Percentiles rank a stretch among this genome's conserved stretches.
These are phyloP conservation scores for Pseudohyphozyma bogoriensis DNA, from an alignment of 768 basidiomycete genomes.

Conservation along the genomic window DNA sequence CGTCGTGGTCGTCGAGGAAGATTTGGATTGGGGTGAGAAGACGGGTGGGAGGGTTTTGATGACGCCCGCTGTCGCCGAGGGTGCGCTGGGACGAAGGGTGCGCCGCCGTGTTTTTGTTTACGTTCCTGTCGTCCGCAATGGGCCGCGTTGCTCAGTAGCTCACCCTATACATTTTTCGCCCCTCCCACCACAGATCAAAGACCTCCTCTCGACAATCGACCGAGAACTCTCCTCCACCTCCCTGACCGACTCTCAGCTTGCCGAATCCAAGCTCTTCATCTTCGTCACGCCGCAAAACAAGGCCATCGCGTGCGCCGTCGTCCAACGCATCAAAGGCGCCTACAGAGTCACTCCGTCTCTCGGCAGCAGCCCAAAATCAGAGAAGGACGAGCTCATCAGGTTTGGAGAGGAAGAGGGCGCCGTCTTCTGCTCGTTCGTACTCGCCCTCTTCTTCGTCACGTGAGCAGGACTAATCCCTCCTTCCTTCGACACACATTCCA, in stretches of 20 bases:
- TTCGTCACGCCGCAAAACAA: slow-evolving; percentile 22
- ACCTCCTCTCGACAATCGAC: slow-evolving; percentile 26
- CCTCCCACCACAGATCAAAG: slow-evolving; percentile 11
- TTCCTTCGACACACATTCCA: neutral
- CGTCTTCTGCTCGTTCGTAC: slow-evolving; percentile 30
- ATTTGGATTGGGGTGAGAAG: slow-evolving; percentile 12
- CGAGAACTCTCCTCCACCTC: slow-evolving; percentile 20
- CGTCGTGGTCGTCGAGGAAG: slow-evolving; percentile 11
- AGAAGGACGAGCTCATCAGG: slow-evolving; percentile 3
- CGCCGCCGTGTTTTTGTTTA: neutral
- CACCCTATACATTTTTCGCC: neutral
- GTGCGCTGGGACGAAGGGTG: slow-evolving; percentile 4
- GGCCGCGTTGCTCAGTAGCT: neutral
- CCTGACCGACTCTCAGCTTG: slow-evolving; percentile 16
- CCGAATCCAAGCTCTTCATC: slow-evolving; percentile 17
- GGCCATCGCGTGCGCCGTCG: slow-evolving; percentile 27
- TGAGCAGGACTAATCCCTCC: neutral
- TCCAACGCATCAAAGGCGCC: slow-evolving; percentile 22
- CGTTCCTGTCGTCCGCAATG: neutral
- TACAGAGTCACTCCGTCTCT: slow-evolving; percentile 16
- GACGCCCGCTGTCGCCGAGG: slow-evolving; percentile 9
- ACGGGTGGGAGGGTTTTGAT: slow-evolving; percentile 8
- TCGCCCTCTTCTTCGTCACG: too few species aligned
- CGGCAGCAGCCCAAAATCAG: neutral
- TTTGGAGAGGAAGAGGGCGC: slow-evolving; percentile 27